A percentile compares a stretch with the other conserved stretches of the same genome.
These are phyloP conservation scores for Vigna reflexopilosa DNA, from an alignment of 306 rosid species.

Conservation along the genomic window DNA sequence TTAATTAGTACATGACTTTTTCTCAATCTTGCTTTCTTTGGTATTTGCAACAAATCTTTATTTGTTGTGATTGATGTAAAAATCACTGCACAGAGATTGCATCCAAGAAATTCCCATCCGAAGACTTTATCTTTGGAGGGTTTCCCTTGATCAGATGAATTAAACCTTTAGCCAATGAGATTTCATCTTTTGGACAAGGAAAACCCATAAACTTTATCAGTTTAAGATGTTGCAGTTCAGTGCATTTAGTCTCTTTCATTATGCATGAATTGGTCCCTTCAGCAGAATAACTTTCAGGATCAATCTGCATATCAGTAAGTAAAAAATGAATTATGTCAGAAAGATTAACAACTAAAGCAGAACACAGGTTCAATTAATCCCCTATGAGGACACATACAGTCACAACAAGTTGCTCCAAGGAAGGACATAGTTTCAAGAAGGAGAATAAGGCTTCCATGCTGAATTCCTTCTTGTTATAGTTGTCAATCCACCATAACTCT, in stretches of 20 bases:
- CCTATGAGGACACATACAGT: conserved; percentile 47
- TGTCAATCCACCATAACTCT: conserved; percentile 80
- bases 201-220: conserved; percentile 58
- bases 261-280: conserved; percentile 31
- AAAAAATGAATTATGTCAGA: not conserved
- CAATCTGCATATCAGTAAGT: conserved; percentile 53
- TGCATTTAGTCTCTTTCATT: conserved; percentile 43
- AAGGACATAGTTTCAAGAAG: conserved; percentile 70
- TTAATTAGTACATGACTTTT: not conserved
- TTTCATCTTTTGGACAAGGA: conserved; percentile 48
- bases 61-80: conserved; percentile 22
- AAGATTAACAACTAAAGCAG: not conserved
- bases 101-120: conserved; percentile 51
- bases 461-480: conserved; percentile 47
- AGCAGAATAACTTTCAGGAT: conserved; percentile 47
- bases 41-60: not conserved
- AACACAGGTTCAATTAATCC: not conserved
- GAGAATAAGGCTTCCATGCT: conserved; percentile 55
- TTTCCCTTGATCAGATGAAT: conserved; percentile 44
- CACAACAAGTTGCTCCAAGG: conserved; percentile 62
- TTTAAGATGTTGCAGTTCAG: conserved; percentile 51
- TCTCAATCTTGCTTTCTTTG: not conserved
- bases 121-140: conserved; percentile 48
- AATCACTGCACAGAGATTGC: conserved; percentile 18
- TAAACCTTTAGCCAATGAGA: conserved; percentile 45